Evolutionary conservation across 768 basidiomycete species (phyloP).

Genomic region (Pulveroboletus sp.): DNA sequence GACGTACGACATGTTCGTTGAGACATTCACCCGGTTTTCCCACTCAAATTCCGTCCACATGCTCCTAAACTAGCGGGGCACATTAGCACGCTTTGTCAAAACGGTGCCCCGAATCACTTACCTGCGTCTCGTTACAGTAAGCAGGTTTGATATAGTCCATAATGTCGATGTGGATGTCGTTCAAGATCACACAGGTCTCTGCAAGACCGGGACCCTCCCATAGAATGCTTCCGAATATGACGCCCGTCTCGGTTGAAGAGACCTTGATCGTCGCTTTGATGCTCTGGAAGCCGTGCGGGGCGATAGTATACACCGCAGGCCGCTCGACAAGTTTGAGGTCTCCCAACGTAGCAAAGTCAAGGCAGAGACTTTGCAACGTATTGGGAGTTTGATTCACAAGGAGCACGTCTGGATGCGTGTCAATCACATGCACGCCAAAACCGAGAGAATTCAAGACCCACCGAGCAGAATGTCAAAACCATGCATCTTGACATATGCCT

Average conservation of each 20-base stretch:
- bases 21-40: constrained; percentile 98
- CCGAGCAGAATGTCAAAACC: constrained; percentile 95
- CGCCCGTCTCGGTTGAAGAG: constrained; percentile 96
- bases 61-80: constrained; percentile 67
- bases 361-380: constrained; percentile 92
- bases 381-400: constrained; percentile 94
- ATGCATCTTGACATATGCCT: constrained; percentile 96
- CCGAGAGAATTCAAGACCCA: constrained; percentile 27
- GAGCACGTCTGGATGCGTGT: constrained; percentile 63
- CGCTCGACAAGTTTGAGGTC: constrained; percentile 96
- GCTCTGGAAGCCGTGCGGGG: constrained; percentile 95
- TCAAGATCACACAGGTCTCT: constrained; percentile 90
- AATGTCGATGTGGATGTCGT: constrained; percentile 97
- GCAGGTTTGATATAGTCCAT: constrained; percentile 54
- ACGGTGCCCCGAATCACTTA: constrained; percentile 25
- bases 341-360: constrained; percentile 96
- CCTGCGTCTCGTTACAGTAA: constrained; percentile 92
- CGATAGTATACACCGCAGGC: constrained; percentile 90
- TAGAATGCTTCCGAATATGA: constrained; percentile 96
- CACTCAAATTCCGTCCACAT: constrained; percentile 99
- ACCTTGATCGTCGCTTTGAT: constrained; percentile 99
- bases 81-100: too few relatives aligned
- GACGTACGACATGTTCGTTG: constrained; percentile 73
- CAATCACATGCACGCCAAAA: background rate
- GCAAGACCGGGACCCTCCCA: constrained; percentile 89